phyloP scores from a whole-genome alignment of 345 rosid genomes.

The Tarenaya hassleriana region DNA sequence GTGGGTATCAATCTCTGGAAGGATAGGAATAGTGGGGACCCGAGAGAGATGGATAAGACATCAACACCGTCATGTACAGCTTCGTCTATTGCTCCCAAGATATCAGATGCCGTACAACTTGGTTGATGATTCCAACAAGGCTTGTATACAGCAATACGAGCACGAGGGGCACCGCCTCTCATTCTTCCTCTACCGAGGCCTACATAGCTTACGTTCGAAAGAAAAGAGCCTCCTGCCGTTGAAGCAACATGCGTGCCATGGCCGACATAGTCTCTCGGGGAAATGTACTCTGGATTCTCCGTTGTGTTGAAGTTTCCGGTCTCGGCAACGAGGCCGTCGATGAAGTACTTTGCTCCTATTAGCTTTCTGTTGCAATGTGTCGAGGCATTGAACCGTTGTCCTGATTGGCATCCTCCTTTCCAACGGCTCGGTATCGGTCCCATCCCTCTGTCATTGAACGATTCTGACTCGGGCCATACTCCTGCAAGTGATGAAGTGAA shows the following conservation, averaged over 20 bases:
- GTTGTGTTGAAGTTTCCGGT: slow-evolving; percentile 35
- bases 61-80: slow-evolving; percentile 51
- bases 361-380: slow-evolving; percentile 41
- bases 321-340: slow-evolving; percentile 37
- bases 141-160: slow-evolving; percentile 45
- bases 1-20: slow-evolving; percentile 28
- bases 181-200: slow-evolving; percentile 40
- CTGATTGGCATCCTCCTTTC: slow-evolving; percentile 28
- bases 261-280: slow-evolving; percentile 43
- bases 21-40: too few species aligned
- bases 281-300: slow-evolving; percentile 30
- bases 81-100: slow-evolving; percentile 45
- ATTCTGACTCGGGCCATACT: slow-evolving; percentile 25
- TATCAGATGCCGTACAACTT: slow-evolving; percentile 30
- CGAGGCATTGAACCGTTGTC: slow-evolving; percentile 17
- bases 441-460: slow-evolving; percentile 18
- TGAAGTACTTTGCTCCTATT: slow-evolving; percentile 48
- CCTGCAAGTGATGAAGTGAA: slow-evolving; percentile 9
- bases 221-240: slow-evolving; percentile 42
- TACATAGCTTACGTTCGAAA: slow-evolving; percentile 34
- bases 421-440: slow-evolving; percentile 20
- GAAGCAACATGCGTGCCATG: slow-evolving; percentile 48
- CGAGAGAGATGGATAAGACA: slow-evolving; percentile 40
- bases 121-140: slow-evolving; percentile 40
- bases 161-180: slow-evolving; percentile 40